Evolutionary conservation across 208 protist genomes (phyloP).

Genomic region (Lotmaria passim): DNA sequence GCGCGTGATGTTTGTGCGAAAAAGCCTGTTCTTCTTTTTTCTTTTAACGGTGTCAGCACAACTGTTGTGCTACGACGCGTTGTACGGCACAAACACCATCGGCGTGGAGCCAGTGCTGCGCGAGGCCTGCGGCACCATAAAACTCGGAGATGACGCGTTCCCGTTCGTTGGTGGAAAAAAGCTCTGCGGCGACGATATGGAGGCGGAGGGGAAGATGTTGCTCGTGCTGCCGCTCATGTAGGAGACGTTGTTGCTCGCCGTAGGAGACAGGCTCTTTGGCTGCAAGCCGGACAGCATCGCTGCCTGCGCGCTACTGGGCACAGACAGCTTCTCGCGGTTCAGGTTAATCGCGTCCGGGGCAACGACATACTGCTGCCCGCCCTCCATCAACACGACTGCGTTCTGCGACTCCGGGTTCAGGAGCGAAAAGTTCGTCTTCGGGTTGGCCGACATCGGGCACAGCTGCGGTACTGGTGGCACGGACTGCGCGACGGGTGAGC

Average conservation of each 20-base stretch:
- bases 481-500: slow-evolving; percentile 15
- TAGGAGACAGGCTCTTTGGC: slow-evolving; percentile 3
- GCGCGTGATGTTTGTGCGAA: too few relatives aligned
- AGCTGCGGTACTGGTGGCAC: slow-evolving; percentile 4
- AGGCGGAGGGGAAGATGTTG: not conserved
- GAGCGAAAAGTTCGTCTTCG: slow-evolving; percentile 8
- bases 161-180: not conserved
- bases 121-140: slow-evolving; percentile 16
- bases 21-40: not conserved
- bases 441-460: not conserved
- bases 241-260: slow-evolving; percentile 11
- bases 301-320: not conserved
- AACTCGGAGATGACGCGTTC: slow-evolving; percentile 7
- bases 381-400: slow-evolving; percentile 36
- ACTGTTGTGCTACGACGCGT: not conserved
- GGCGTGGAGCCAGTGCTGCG: not conserved
- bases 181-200: not conserved
- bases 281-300: slow-evolving; percentile 7
- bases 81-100: slow-evolving; percentile 29
- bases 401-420: slow-evolving; percentile 24
- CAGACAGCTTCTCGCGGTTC: slow-evolving; percentile 5
- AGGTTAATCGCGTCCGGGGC: slow-evolving; percentile 42
- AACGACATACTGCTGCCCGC: slow-evolving; percentile 48
- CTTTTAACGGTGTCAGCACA: not conserved
- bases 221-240: not conserved